Evolutionary conservation across 1,139 yeast genomes (phyloP).

Genomic region (Arxiozyma slooffiae): DNA sequence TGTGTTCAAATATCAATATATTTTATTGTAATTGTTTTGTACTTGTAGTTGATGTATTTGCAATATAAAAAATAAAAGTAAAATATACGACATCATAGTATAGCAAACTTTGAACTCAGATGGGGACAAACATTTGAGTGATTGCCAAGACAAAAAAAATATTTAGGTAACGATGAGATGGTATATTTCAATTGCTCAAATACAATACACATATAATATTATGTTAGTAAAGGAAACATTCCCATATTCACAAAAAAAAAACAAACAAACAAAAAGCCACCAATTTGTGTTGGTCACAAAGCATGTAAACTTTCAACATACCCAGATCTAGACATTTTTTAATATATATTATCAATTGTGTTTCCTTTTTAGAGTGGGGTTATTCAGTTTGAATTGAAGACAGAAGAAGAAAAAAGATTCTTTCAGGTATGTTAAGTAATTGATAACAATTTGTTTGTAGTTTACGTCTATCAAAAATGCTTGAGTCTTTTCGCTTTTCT

Average conservation of each 20-base stretch:
- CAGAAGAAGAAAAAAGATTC: not conserved
- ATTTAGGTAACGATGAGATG: not conserved
- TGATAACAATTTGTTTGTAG: not conserved
- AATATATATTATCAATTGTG: not conserved
- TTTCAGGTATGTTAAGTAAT: not conserved
- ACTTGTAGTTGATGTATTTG: too few species aligned
- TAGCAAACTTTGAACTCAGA: not conserved
- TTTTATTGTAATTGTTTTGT: not conserved
- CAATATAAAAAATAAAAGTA: too few species aligned
- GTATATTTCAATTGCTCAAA: not conserved
- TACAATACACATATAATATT: not conserved
- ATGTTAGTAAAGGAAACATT: constrained; percentile 2
- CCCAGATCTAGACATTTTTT: constrained; percentile 30
- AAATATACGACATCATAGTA: not conserved
- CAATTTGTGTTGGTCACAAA: not conserved
- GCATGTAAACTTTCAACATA: constrained; percentile 15
- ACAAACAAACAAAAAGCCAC: not conserved
- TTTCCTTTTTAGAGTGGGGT: not conserved
- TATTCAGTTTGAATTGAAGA: not conserved
- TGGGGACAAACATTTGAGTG: not conserved
- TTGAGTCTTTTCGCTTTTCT: not conserved
- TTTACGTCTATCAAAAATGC: not conserved
- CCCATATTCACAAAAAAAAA: not conserved
- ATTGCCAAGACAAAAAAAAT: not conserved
- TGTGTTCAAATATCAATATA: constrained; percentile 18